Evolutionary conservation across 345 rosid species (phyloP), one percentile per base, ranked within the genome.

Genomic region (Acer yangbiense): DNA sequence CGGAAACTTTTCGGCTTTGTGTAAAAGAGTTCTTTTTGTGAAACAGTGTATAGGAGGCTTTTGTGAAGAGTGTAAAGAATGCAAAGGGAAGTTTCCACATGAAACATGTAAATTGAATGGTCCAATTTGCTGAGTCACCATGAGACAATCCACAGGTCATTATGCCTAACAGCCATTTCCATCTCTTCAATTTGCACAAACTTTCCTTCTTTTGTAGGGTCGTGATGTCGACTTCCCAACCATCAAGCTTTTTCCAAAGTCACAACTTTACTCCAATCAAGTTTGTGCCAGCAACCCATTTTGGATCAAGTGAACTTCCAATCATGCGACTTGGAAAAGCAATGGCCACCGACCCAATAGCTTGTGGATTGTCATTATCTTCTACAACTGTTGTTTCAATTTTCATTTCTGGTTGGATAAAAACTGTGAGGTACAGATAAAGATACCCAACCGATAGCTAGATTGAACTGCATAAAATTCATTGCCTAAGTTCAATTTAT

Each of bases 361-460:
- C n/a, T 65, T 66, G 67, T 73, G 43, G 66, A 23, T 57, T 27
- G 80, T 65, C 48, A 71, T 13, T 57, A 18, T 77, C 43, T 32
- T 39, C 9, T 43, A n/a, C 63, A 69, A 71, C 54, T 46, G 27
- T 18, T 66, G 20, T 63, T 55, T 5, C 50, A 1, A 10, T 12
- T 39, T 41, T 17, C 29, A n/a, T 32, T 9, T 20, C 32, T 35
- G 0, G 3, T n/a, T 10, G 13, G 71, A 21, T 35, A 52, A 20
- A 21, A 29, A 60, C 64, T 58, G 11, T 65, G 52, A 7, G 78
- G 78, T 48, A 44, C 14, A 25, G 69, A 63, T 46, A 18, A 44
- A 9, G 69, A 25, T 43, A 3, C 35, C 43, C 9, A 23, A 23
- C 11, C 35, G 12, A 20, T 58, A 55, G 35, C 20, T 72, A n/a